A percentile compares a stretch with the other conserved stretches of the same genome.
phyloP scores from a whole-genome alignment of 2,329 filamentous ascomycete genomes.

The Trichophyton equinum region DNA sequence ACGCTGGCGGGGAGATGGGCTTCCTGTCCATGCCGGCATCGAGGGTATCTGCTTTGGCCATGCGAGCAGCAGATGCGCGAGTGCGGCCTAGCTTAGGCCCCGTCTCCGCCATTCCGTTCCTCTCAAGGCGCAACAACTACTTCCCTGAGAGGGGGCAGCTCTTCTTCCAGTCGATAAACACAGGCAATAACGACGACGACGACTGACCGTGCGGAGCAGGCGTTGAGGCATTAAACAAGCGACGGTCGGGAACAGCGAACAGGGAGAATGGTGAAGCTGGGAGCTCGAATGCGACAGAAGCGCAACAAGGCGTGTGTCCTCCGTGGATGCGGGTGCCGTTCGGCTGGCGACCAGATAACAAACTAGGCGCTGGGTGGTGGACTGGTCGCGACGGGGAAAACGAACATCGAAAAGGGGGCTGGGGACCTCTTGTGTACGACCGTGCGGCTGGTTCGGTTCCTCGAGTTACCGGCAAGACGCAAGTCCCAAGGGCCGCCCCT shows the following conservation, averaged over 20 bases:
- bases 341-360: not conserved
- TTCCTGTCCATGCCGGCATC: conserved; percentile 12
- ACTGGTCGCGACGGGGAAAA: not conserved
- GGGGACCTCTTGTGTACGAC: not conserved
- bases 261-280: not conserved
- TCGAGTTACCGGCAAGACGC: not conserved
- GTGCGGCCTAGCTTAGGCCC: not conserved
- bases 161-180: not conserved
- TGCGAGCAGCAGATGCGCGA: not conserved
- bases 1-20: conserved; percentile 41
- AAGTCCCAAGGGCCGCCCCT: not conserved
- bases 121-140: not conserved
- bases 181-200: not conserved
- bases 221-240: not conserved
- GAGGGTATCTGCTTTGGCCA: not conserved
- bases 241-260: not conserved
- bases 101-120: conserved; percentile 2
- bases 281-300: not conserved
- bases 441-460: not conserved
- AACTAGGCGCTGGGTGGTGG: not conserved
- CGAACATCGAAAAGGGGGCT: not conserved
- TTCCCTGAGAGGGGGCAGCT: not conserved
- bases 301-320: not conserved
- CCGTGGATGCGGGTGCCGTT: not conserved
- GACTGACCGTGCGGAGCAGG: not conserved